Base-by-base conservation (phyloP, 2,329 filamentous ascomycete genomes). In the Alternaria gansuensis region DNA sequence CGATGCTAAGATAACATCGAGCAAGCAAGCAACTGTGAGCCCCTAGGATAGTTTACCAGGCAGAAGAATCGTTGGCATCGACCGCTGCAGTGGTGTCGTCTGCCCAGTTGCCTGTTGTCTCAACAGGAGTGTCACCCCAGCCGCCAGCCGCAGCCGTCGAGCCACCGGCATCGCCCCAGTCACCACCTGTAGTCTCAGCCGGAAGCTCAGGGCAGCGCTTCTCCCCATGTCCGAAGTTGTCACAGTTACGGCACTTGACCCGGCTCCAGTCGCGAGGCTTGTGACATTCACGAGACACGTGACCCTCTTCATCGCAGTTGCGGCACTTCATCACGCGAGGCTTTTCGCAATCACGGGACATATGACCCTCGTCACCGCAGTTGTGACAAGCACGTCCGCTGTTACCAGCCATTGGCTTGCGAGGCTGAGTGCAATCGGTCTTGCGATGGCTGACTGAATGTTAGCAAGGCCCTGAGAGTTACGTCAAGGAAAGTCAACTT, bases 291-390 rank as follows among this genome's bases (percentile, higher is more conserved):
- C 55, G 55, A 37, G 55, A 34, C 5, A 34, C 13, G n/a, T 90
- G 88, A 5, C 87, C 88, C 51, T 87, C 84, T 39, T 84, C 75
- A 21, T 87, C 87, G 65, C 88, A 90, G 77, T 90, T 90, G 68
- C 82, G 78, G 75, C 83, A 85, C 64, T 74, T 75, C n/a, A 75
- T 66, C 14, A 73, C 68, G 1, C 63, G 65, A 21, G 69, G 68
- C 39, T 77, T 66, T 28, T 68, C 45, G 45, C 75, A 77, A 0
- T 69, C 65, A 2, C 59, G 63, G 13, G 66, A 69, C 31, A 70
- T 65, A 41, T 77, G 74, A 4, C 71, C 74, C 1, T 55, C 56
- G 23, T 71, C 44, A 7, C 65, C 62, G 53, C 75, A 77, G 58
- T 72, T 73, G 61, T 65, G 64, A 51, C 71, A 74, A 4, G 66